Conservation (phyloP, 2,329 filamentous ascomycete species). For the Trichoderma atrobrunneum region DNA sequence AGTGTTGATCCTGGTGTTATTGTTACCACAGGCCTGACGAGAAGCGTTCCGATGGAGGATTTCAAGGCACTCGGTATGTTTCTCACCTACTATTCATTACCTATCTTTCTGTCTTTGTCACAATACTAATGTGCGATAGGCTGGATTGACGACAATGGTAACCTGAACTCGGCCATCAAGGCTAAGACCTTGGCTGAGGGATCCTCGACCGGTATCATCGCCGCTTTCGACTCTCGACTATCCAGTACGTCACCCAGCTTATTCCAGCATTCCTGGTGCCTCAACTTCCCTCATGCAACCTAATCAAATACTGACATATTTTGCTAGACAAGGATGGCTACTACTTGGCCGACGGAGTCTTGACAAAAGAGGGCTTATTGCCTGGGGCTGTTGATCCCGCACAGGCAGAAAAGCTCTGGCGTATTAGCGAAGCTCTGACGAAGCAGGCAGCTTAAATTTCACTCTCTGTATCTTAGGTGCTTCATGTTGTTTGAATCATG, state of each 20-base stretch:
- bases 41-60: not conserved
- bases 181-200: not conserved
- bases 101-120: not conserved
- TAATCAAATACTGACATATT: not conserved
- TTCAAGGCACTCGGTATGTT: not conserved
- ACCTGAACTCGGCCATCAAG: not conserved
- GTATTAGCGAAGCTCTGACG: not conserved
- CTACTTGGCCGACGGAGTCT: not conserved
- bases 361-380: not conserved
- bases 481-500: not conserved
- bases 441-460: not conserved
- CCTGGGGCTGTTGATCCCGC: not conserved
- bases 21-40: constrained; percentile 26
- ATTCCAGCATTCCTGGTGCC: not conserved
- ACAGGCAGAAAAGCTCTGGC: not conserved
- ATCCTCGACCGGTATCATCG: not conserved
- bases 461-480: not conserved
- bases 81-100: not conserved
- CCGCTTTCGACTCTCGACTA: not conserved
- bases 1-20: constrained; percentile 38
- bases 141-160: not conserved
- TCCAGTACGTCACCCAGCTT: not conserved
- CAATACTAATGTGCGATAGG: not conserved
- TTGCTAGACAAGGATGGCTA: not conserved
- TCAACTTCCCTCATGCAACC: not conserved